Conservation (phyloP, 371 early-diverging fungal genomes). For the Parasitella parasitica region DNA sequence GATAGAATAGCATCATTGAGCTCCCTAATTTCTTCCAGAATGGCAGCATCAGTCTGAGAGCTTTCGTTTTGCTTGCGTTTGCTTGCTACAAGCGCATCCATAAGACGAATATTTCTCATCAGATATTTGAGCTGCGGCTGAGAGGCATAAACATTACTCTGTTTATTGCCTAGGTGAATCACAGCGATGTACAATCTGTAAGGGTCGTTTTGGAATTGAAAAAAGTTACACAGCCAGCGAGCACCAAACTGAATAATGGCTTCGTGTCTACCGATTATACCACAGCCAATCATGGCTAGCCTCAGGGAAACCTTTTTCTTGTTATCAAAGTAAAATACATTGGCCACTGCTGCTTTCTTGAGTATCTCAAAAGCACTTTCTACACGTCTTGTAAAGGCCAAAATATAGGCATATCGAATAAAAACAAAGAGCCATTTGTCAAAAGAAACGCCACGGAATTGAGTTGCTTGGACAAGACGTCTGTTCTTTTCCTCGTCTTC, state of each 20-base stretch:
- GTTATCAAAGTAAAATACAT: constrained; percentile 68
- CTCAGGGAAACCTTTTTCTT: constrained; percentile 46
- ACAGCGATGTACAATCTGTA: constrained; percentile 57
- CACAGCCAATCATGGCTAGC: constrained; percentile 64
- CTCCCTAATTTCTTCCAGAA: constrained; percentile 18
- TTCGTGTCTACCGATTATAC: constrained; percentile 41
- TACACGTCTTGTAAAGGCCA: constrained; percentile 56
- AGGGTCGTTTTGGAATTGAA: constrained; percentile 48
- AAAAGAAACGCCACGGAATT: constrained; percentile 60
- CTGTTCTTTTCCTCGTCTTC: constrained; percentile 31
- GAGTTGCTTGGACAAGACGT: constrained; percentile 14
- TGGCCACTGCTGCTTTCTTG: constrained; percentile 58
- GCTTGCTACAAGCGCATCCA: constrained; percentile 34
- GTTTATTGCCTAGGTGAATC: constrained; percentile 12
- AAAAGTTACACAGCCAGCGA: constrained; percentile 50
- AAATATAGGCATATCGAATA: constrained; percentile 65
- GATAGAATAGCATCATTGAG: constrained; percentile 17
- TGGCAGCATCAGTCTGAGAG: neutral
- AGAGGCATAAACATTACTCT: neutral
- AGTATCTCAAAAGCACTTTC: constrained; percentile 66
- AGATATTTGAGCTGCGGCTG: constrained; percentile 26
- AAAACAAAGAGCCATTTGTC: constrained; percentile 65
- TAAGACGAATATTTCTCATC: constrained; percentile 43
- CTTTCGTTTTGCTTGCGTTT: neutral
- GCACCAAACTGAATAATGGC: constrained; percentile 37